Base-by-base conservation (phyloP, 495 filamentous ascomycete genomes). In the Talaromyces trachyspermus region DNA sequence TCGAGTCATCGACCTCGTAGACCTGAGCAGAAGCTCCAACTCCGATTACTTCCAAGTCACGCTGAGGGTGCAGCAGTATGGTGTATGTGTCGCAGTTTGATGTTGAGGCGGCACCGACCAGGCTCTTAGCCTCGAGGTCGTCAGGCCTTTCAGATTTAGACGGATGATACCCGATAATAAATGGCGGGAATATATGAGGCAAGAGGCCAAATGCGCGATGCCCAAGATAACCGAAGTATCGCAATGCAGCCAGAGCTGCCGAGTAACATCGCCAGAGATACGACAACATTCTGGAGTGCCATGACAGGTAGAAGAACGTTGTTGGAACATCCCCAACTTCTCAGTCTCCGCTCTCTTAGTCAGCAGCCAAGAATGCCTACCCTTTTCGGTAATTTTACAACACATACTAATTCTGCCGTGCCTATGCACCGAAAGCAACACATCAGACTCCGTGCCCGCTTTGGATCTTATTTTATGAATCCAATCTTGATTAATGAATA, bases 1-100 rank as follows among this genome's bases (percentile, higher is more conserved):
- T 46, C 18, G 54, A 24, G 12, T 59, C 54, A 42, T 54, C 54
- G 43, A 59, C 54, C 25, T 49, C 30, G 49, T 59, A 59, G 33
- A 56, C 54, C 49, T 54, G 43, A 30, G 39, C 51, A 19, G 50
- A 53, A 41, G 54, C 54, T 26, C 56, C 50, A 29, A 52, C 43
- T 0, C 54, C 56, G 27, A 54, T 3, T 55, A 58, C 50, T 45
- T 63, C 48, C 55, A 62, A 24, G 52, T 65, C 46, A 58, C 53
- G 48, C 41, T 65, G 52, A 55, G 51, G 50, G 27, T 59, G 36
- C 47, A 56, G 26, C 49, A 55, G 50, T 53, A 63, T 46, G 49
- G 62, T 56, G 40, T 52, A 52, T 9, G 38, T 44, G 9, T 36
- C 32, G 32, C 32, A 36, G 26, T 27, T 27, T 11, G 26, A 27